A percentile compares a stretch with the other conserved stretches of the same genome.
phyloP scores from a whole-genome alignment of 1,284 basidiomycete species.

The Anthracocystis panici-leucophaei region DNA sequence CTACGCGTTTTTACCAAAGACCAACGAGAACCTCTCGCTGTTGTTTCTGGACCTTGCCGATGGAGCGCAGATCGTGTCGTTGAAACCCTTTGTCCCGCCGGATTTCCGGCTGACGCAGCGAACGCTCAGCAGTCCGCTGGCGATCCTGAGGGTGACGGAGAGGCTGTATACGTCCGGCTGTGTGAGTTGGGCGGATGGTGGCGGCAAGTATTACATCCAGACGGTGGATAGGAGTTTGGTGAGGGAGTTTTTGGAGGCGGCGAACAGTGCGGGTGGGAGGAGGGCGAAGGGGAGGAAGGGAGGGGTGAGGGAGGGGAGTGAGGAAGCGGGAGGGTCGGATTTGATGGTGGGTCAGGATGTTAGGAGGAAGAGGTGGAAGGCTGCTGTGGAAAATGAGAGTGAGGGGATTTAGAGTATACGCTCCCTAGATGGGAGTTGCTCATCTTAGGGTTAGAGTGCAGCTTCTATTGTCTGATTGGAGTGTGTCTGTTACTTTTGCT shows the following conservation, averaged over 20 bases:
- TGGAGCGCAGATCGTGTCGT: slow-evolving; percentile 72
- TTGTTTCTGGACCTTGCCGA: slow-evolving; percentile 75
- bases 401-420: slow-evolving; percentile 9
- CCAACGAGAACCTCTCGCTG: slow-evolving; percentile 73
- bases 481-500: too few species aligned
- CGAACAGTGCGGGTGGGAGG: neutral
- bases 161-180: slow-evolving; percentile 55
- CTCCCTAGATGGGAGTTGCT: too few species aligned
- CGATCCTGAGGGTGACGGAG: slow-evolving; percentile 64
- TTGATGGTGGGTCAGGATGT: slow-evolving; percentile 40
- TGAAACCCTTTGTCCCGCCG: slow-evolving; percentile 73
- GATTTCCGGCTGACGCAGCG: slow-evolving; percentile 72
- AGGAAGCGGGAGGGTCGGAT: slow-evolving; percentile 1
- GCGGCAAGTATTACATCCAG: slow-evolving; percentile 67
- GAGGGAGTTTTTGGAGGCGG: slow-evolving; percentile 34
- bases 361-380: slow-evolving; percentile 39
- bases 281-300: neutral
- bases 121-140: slow-evolving; percentile 62
- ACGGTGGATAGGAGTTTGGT: slow-evolving; percentile 53
- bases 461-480: neutral
- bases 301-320: slow-evolving; percentile 6
- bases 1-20: slow-evolving; percentile 71
- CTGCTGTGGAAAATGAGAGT: slow-evolving; percentile 30
- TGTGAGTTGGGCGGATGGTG: slow-evolving; percentile 67
- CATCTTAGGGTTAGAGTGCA: too few species aligned